Evolutionary conservation across 2,329 filamentous ascomycete species (phyloP).

Genomic region (Stachybotrys chlorohalonatus): DNA sequence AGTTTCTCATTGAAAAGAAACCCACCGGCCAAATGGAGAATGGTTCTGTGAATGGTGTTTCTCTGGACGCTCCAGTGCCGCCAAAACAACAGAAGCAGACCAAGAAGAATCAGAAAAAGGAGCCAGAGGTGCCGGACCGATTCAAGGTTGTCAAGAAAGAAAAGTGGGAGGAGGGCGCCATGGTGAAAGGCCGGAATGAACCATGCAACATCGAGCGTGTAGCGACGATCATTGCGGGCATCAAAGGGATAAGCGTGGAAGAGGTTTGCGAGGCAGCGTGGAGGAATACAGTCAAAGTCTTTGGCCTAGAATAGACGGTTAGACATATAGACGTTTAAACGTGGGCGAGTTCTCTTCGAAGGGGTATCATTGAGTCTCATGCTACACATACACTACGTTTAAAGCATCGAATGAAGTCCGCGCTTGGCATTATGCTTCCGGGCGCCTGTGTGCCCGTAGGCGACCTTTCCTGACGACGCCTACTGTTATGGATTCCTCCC

Average conservation of each 20-base stretch:
- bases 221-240: constrained; percentile 77
- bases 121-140: constrained; percentile 58
- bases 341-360: constrained; percentile 1
- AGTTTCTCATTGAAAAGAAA: constrained; percentile 46
- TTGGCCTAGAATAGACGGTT: constrained; percentile 47
- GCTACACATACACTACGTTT: constrained; percentile 6
- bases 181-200: constrained; percentile 95
- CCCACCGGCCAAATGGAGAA: constrained; percentile 14
- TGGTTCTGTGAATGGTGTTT: constrained; percentile 5
- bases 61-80: constrained; percentile 7
- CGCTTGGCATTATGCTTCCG: constrained; percentile 31
- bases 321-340: constrained; percentile 9
- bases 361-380: background rate
- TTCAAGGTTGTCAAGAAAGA: constrained; percentile 92
- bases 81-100: constrained; percentile 24
- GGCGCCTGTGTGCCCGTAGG: constrained; percentile 50
- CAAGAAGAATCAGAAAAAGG: constrained; percentile 47
- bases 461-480: constrained; percentile 60
- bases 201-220: constrained; percentile 79
- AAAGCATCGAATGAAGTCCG: constrained; percentile 3
- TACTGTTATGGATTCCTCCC: constrained; percentile 71
- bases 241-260: constrained; percentile 72
- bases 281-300: constrained; percentile 73
- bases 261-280: constrained; percentile 82
- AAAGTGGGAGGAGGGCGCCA: constrained; percentile 76